Evolutionary conservation across 441 rosid genomes (phyloP).

Genomic region (Manihot esculenta): DNA sequence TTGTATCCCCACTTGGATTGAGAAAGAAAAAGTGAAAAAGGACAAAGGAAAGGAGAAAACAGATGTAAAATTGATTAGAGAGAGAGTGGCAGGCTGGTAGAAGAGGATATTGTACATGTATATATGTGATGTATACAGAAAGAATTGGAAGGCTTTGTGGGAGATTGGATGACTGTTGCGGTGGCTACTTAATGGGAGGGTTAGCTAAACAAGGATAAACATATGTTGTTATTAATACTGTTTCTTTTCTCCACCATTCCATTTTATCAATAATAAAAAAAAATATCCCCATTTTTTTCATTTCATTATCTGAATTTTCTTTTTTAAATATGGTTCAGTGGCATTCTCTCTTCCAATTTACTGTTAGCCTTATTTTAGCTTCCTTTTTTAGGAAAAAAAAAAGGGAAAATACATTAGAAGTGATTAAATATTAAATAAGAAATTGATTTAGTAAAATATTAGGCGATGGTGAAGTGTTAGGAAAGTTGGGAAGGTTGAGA

Average conservation of each 20-base stretch:
- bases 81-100: slow-evolving; percentile 43
- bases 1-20: slow-evolving; percentile 37
- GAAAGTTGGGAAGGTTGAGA: too few relatives aligned
- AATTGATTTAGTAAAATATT: too few relatives aligned
- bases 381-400: too few relatives aligned
- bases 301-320: neutral
- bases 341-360: neutral
- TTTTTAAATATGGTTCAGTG: neutral
- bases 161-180: slow-evolving; percentile 40
- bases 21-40: slow-evolving; percentile 5
- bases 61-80: slow-evolving; percentile 37
- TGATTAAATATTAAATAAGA: too few relatives aligned
- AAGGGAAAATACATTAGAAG: too few relatives aligned
- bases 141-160: slow-evolving; percentile 43
- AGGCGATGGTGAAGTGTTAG: too few relatives aligned
- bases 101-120: slow-evolving; percentile 44
- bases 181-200: slow-evolving; percentile 45
- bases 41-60: neutral
- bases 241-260: slow-evolving; percentile 33
- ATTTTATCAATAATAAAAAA: slow-evolving; percentile 36
- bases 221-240: slow-evolving; percentile 39
- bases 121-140: slow-evolving; percentile 58
- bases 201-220: slow-evolving; percentile 40
- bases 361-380: too few relatives aligned
- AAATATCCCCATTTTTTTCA: slow-evolving; percentile 23